A percentile compares a stretch with the other conserved stretches of the same genome.
Evolutionary conservation across 148 eudicot genomes (phyloP).

Genomic region (Pouteria glomerata): DNA sequence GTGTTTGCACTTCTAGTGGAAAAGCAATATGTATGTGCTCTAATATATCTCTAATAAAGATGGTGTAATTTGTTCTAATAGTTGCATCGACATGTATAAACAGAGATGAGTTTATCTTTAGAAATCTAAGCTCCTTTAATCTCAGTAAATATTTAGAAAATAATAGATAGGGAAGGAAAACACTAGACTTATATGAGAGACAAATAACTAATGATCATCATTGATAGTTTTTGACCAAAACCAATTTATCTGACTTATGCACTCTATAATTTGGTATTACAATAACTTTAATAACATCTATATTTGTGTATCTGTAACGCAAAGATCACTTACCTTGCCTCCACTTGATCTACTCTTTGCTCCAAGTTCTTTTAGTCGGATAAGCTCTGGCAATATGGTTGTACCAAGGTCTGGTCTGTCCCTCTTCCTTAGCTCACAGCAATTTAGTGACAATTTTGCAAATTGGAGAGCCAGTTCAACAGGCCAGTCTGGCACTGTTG

Average conservation of each 20-base stretch:
- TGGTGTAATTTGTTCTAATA: background rate
- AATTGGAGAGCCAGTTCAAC: constrained; percentile 49
- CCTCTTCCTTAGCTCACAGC: constrained; percentile 69
- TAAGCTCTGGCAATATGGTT: constrained; percentile 58
- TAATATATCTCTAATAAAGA: too few relatives aligned
- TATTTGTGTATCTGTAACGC: background rate
- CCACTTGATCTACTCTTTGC: constrained; percentile 5
- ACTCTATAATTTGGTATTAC: background rate
- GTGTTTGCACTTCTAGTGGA: too few relatives aligned
- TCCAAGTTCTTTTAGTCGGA: constrained; percentile 38
- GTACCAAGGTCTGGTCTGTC: constrained; percentile 70
- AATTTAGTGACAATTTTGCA: constrained; percentile 54
- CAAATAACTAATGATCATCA: background rate
- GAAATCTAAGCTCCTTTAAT: background rate
- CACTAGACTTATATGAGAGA: background rate
- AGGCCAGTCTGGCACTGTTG: constrained; percentile 63
- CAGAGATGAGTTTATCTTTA: background rate
- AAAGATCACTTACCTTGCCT: constrained; percentile 12
- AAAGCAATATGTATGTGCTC: too few relatives aligned
- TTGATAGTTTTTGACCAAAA: background rate
- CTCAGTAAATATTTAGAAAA: background rate
- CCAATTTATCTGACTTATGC: too few relatives aligned
- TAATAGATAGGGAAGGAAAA: background rate
- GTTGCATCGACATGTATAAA: background rate
- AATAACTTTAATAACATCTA: background rate